Conservation (phyloP, 169 alveolate genomes). For the Eimeria maxima region DNA sequence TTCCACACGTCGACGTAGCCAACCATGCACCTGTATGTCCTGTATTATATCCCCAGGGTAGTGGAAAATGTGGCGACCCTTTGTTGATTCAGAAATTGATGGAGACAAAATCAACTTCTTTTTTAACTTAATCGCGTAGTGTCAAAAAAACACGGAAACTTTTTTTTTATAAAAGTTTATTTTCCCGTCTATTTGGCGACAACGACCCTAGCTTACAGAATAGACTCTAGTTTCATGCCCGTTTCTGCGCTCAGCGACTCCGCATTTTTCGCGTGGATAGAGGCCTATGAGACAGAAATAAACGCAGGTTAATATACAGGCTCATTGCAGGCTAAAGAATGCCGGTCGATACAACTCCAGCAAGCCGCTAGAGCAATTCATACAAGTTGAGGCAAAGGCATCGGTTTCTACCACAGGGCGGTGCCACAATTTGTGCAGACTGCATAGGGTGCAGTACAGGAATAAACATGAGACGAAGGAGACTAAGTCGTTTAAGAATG, state of each 20-base stretch:
- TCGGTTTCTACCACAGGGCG: neutral
- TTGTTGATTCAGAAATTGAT: too few relatives aligned
- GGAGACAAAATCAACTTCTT: too few relatives aligned
- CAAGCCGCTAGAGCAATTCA: neutral
- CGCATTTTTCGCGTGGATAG: constrained; percentile 21
- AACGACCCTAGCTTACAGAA: neutral
- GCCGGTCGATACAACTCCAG: neutral
- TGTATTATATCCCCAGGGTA: neutral
- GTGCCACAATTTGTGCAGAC: neutral
- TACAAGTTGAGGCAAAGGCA: neutral
- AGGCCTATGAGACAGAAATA: neutral
- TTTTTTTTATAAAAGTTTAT: too few relatives aligned
- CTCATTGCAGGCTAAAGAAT: neutral
- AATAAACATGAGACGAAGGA: neutral
- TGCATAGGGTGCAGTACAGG: neutral
- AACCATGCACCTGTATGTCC: neutral
- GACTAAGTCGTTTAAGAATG: neutral
- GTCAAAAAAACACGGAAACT: too few relatives aligned
- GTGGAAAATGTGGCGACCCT: neutral
- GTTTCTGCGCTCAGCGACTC: constrained; percentile 2
- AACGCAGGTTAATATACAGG: neutral
- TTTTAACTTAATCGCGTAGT: too few relatives aligned
- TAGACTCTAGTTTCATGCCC: neutral
- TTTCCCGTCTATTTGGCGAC: too few relatives aligned
- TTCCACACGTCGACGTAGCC: neutral